Evolutionary conservation across 169 alveolate genomes (phyloP), one percentile per base, ranked within the genome.

Genomic region (Cyclospora cayetanensis): DNA sequence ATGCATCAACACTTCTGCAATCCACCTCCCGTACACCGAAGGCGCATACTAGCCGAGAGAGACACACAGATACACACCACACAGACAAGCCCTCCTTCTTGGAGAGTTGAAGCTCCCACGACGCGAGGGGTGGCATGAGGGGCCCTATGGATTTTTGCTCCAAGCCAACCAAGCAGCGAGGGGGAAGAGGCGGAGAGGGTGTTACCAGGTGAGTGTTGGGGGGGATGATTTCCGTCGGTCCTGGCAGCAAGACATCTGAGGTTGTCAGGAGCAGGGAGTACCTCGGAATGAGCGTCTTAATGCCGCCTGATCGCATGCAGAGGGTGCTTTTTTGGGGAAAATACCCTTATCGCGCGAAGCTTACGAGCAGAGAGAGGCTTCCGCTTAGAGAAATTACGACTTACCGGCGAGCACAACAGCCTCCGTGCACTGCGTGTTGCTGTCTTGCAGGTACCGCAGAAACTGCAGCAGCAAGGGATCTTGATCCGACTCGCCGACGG

Each of bases 221-320:
- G 2, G 84, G 63, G 41, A 72, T 37, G 39, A 72, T 3, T 37
- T 72, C 84, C 27, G 41, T 27, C 22, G 84, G 84, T 4, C 84
- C 84, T 3, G 84, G 84, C 37, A 72, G 84, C 60, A 72, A 46
- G 7, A 72, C 5, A 20, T 72, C 63, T 5, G 84, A 72, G 39
- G 34, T 41, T 34, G 41, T 39, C 63, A 39, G 37, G 41, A 72
- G 84, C 55, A 46, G 84, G 7, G 53, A 31, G 60, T 72, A 72
- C 27, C 84, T 53, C 4, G 31, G 5, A 4, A 41, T 27, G 35
- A 72, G 60, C 3, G 84, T 22, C 42, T 15, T 5, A 4, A 72
- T 37, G 34, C 84, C 84, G 41, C 84, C 84, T 72, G 74, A 4
- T 4, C n/a, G 70, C 34, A 68, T 5, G 77, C 20, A 29, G 42